Evolutionary conservation across 257 asterid species (phyloP), one percentile per base, ranked within the genome.

Genomic region (Echium plantagineum): DNA sequence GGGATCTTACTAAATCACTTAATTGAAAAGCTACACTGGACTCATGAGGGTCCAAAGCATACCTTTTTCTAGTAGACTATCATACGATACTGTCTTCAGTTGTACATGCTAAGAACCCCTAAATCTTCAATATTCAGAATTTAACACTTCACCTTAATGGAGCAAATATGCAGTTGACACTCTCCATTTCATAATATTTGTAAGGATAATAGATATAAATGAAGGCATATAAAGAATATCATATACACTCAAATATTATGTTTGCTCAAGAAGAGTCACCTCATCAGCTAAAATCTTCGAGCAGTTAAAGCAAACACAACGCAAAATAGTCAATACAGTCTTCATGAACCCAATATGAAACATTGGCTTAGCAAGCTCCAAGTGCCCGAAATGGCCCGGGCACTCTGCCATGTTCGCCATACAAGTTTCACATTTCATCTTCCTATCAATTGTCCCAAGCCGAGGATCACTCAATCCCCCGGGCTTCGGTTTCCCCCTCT

Each of bases 341-440:
- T 93, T 93, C 75, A 93, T 79, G 70, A 93, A 93, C 5, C 99
- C 99, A 51, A 93, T 84, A 63, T 93, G 99, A 76, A 76, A 93
- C 99, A 93, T 93, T 18, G 99, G 99, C 49, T 93, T 93, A 0
- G 97, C 99, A 1, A 93, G 91, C 86, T 93, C 99, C 9, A 93
- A 94, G 66, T 93, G 99, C 8, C 97, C 99, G 21, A 93, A 93
- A 65, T 93, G 99, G 30, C 99, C 99, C 5, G 99, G 94, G 57
- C 99, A 93, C 74, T 93, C 99, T 0, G 99, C 99, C 99, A 93
- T 93, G 61, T 72, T 89, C 2, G 96, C 84, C 97, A 89, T 93
- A 79, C 99, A 93, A 10, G 99, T 93, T 74, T 93, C 99, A 22
- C 99, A 93, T 81, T 93, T 93, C 85, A 83, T 72, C 74, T 89